Conservation (phyloP, 352 stramenopile genomes). For the Phytophthora brassicae region DNA sequence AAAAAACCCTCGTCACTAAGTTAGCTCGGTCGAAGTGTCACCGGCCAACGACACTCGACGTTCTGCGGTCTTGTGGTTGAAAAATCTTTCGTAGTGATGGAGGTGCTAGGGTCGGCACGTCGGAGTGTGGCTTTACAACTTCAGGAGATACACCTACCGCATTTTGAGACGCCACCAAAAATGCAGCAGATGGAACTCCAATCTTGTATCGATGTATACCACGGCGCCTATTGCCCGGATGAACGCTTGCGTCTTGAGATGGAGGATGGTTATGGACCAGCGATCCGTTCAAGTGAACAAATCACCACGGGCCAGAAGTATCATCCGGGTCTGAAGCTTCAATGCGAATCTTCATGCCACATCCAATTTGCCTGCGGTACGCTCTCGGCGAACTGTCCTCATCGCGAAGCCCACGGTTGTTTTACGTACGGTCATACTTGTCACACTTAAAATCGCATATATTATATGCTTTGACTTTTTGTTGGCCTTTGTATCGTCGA, state of each 20-base stretch:
- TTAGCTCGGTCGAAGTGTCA: background rate
- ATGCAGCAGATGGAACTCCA: too few relatives aligned
- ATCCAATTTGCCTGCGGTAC: background rate
- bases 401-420: background rate
- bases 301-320: too few relatives aligned
- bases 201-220: too few relatives aligned
- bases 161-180: background rate
- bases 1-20: background rate
- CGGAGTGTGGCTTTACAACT: background rate
- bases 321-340: background rate
- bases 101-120: background rate
- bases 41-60: background rate
- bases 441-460: background rate
- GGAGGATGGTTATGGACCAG: too few relatives aligned
- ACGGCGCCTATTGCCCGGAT: background rate
- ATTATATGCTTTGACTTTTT: background rate
- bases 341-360: background rate
- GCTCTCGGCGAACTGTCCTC: background rate
- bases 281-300: too few relatives aligned
- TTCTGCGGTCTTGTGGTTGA: background rate
- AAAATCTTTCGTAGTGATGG: background rate
- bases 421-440: background rate
- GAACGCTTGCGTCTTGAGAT: background rate
- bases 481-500: background rate
- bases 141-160: background rate